A percentile compares a stretch with the other conserved stretches of the same genome.
phyloP scores from a whole-genome alignment of 2,329 filamentous ascomycete genomes.

The Zymoseptoria ardabiliae region DNA sequence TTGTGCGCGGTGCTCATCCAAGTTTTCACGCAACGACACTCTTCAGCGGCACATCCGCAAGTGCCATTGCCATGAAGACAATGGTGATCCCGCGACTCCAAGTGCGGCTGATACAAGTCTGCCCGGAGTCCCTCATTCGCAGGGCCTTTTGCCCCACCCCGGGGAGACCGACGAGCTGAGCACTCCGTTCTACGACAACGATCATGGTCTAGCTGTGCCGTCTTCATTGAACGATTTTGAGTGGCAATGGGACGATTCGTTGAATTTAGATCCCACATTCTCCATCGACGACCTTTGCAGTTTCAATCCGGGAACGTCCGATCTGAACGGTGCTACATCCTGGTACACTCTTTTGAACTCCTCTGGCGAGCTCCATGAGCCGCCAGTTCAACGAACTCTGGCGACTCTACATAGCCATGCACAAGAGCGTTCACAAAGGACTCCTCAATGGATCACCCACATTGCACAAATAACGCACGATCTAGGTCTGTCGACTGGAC shows the following conservation, averaged over 20 bases:
- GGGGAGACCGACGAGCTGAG: not conserved
- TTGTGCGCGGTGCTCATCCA: slow-evolving; percentile 3
- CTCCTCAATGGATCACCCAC: not conserved
- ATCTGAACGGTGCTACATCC: not conserved
- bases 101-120: not conserved
- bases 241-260: slow-evolving; percentile 7
- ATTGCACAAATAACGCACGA: not conserved
- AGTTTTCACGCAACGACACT: slow-evolving; percentile 4
- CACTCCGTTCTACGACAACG: not conserved
- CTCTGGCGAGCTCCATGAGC: not conserved
- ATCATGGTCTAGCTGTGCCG: not conserved
- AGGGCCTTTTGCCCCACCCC: not conserved
- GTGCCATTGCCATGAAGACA: not conserved
- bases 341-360: slow-evolving; percentile 1
- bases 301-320: not conserved
- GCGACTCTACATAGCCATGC: not conserved
- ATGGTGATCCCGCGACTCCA: not conserved
- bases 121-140: not conserved
- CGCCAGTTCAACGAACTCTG: not conserved
- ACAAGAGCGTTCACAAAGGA: not conserved
- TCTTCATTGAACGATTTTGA: not conserved
- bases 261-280: slow-evolving; percentile 6
- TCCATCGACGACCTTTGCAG: not conserved
- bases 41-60: not conserved
- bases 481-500: not conserved